Percentiles rank a stretch among this genome's conserved stretches.
These are phyloP conservation scores for Lichtheimia ramosa DNA, from an alignment of 371 early-diverging fungal species.

Conservation along the genomic window DNA sequence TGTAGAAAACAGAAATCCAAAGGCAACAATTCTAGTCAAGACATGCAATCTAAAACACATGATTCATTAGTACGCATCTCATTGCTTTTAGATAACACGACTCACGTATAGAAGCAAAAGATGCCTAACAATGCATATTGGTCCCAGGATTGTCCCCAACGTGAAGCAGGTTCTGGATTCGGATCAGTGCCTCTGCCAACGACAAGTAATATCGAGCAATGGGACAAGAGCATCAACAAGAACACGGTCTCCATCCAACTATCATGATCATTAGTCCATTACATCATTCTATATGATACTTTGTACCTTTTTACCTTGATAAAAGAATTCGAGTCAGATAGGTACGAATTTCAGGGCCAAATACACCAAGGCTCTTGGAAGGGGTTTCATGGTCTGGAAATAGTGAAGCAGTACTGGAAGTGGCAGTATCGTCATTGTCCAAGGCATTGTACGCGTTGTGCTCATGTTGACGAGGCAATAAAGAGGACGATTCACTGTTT, in stretches of 20 bases:
- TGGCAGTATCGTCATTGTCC: too few relatives aligned
- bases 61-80: neutral
- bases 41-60: neutral
- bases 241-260: slow-evolving; percentile 62
- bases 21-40: slow-evolving; percentile 49
- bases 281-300: neutral
- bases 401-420: too few relatives aligned
- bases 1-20: slow-evolving; percentile 53
- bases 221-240: slow-evolving; percentile 50
- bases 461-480: too few relatives aligned
- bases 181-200: slow-evolving; percentile 42
- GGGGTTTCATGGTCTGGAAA: too few relatives aligned
- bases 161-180: slow-evolving; percentile 23
- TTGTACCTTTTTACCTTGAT: slow-evolving; percentile 27
- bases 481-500: too few relatives aligned
- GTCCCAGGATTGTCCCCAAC: slow-evolving; percentile 55
- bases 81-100: neutral
- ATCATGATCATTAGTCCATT: neutral
- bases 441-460: too few relatives aligned
- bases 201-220: slow-evolving; percentile 42
- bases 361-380: slow-evolving; percentile 30
- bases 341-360: slow-evolving; percentile 25
- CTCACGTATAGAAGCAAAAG: slow-evolving; percentile 62
- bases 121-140: slow-evolving; percentile 54
- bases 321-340: slow-evolving; percentile 7